Base-by-base conservation (phyloP, 73 alveolate species). In the Paramecium bursaria region DNA sequence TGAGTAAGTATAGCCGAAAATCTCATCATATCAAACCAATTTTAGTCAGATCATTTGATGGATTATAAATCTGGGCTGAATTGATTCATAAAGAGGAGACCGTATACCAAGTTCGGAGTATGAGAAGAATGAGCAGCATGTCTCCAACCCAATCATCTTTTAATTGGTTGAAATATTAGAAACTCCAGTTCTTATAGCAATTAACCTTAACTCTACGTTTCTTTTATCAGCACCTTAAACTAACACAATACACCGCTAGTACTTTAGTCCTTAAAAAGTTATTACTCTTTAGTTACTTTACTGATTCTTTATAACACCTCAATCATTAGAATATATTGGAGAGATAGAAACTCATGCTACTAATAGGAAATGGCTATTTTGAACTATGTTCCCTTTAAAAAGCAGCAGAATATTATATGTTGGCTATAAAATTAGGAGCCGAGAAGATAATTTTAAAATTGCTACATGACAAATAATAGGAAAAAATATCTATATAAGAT, bases 1-100 rank as follows among this genome's bases (percentile, higher is more conserved):
- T 57, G 33, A n/a, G 27, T 48, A 57, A 57, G 33, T 57, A 57
- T 57, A 50, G 33, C 15, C 27, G 33, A 57, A 57, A 57, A 57
- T 57, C 76, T 30, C 76, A 57, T 30, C 27, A 57, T 30, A 50
- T 57, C 33, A 57, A 57, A 42, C 76, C 76, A 2, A 57, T 57
- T 31, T 50, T 57, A 0, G 27, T 30, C 29, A 57, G 76, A 30
- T 48, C 76, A 30, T 27, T 57, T 21, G 76, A 57, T 9, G 76
- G 51, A 27, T 50, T 57, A 11, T 30, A 57, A 30, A 13, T 27
- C 0, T 57, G 76, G 76, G 33, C 51, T 7, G 9, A 57, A 2
- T 57, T 30, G 5, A 19, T 57, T 3, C 19, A 57, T 30, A 57
- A 57, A 30, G 76, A 57, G 33, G 76, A 57, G 17, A 57, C 76